Evolutionary conservation across 2,329 filamentous ascomycete species (phyloP).

Genomic region (Botrytis pseudocinerea): DNA sequence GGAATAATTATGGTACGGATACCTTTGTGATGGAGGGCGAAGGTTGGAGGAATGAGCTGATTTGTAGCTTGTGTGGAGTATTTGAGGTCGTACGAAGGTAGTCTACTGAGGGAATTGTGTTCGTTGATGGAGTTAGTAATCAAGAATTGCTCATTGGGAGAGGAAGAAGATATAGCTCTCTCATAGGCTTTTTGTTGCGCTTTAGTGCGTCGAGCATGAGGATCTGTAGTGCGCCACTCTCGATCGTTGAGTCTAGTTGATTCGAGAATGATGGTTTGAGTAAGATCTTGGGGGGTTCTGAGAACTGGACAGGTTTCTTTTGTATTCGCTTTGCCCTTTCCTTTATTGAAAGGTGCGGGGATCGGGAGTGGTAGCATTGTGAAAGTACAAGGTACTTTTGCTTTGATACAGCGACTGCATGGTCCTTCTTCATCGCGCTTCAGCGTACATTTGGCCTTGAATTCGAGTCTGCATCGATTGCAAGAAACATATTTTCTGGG

Average conservation of each 20-base stretch:
- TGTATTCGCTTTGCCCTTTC: neutral
- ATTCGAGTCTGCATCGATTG: conserved; percentile 29
- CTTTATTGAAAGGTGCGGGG: neutral
- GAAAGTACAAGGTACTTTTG: conserved; percentile 29
- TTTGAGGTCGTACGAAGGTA: neutral
- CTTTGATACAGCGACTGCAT: conserved; percentile 29
- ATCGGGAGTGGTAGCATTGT: neutral
- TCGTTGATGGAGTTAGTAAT: too few relatives aligned
- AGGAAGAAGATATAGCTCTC: neutral
- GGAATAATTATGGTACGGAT: conserved; percentile 29
- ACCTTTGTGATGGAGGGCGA: neutral
- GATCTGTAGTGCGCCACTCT: conserved; percentile 10
- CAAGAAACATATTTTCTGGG: conserved; percentile 28
- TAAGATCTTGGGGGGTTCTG: conserved; percentile 5
- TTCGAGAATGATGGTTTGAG: conserved; percentile 18
- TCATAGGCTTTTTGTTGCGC: conserved; percentile 6
- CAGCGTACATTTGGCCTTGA: conserved; percentile 25
- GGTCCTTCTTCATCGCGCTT: conserved; percentile 30
- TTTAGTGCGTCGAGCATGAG: neutral
- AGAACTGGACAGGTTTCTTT: neutral
- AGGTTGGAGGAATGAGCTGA: neutral
- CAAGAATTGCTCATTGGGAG: neutral
- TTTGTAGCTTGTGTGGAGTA: neutral
- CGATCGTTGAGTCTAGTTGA: conserved; percentile 8
- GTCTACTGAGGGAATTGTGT: neutral